Percentiles rank a stretch among this genome's conserved stretches.
Evolutionary conservation across 495 filamentous ascomycete genomes (phyloP).

Genomic region (Tuber brumale): DNA sequence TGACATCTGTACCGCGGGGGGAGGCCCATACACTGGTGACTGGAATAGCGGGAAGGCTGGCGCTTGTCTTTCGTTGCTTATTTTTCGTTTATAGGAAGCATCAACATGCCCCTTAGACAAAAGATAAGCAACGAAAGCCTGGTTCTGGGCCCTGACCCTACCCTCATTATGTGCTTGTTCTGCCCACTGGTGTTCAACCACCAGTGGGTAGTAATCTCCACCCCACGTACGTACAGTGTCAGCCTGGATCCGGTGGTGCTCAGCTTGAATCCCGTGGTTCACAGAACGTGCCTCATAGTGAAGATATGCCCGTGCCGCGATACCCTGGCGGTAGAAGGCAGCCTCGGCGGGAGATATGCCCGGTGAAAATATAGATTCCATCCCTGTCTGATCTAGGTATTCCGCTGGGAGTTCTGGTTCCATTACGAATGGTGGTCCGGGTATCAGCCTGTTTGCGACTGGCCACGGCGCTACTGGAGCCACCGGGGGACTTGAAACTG

Average conservation of each 20-base stretch:
- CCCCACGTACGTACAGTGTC: neutral
- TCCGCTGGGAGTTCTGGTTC: neutral
- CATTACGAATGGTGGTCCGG: neutral
- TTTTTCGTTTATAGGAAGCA: neutral
- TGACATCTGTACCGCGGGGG: neutral
- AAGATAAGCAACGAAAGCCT: constrained; percentile 1
- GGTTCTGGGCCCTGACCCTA: neutral
- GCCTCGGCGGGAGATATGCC: neutral
- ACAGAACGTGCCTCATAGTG: neutral
- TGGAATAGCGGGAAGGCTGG: neutral
- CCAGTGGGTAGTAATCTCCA: neutral
- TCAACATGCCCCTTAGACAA: neutral
- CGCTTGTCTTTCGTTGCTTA: neutral
- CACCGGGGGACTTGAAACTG: neutral
- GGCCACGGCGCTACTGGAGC: neutral
- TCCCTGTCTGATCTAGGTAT: neutral
- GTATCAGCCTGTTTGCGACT: neutral
- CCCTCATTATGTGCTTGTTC: neutral
- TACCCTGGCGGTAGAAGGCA: neutral
- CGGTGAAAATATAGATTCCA: neutral
- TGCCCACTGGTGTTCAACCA: neutral
- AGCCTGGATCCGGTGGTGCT: neutral
- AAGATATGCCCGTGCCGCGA: neutral
- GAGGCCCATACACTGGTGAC: neutral
- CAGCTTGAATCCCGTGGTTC: neutral